These are phyloP conservation scores for Lachnellula willkommii DNA, from an alignment of 2,329 filamentous ascomycete species.

Conservation along the genomic window DNA sequence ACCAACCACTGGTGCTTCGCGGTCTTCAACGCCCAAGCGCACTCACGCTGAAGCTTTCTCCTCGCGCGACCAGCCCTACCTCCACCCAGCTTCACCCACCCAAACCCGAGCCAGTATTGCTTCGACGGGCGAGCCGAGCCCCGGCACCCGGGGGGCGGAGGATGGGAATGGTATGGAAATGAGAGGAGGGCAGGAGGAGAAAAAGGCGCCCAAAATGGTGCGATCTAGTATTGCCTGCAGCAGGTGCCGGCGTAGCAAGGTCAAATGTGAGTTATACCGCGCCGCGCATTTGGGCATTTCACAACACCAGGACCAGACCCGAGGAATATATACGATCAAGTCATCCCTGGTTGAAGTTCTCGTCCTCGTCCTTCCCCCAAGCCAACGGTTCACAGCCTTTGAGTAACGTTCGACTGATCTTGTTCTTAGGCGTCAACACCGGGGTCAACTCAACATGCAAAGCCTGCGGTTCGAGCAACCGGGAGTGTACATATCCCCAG, in stretches of 20 bases:
- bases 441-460: conserved; percentile 68
- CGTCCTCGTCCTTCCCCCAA: neutral
- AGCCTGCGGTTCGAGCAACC: conserved; percentile 64
- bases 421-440: conserved; percentile 47
- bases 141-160: conserved; percentile 23
- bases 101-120: conserved; percentile 23
- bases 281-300: neutral
- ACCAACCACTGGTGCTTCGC: conserved; percentile 18
- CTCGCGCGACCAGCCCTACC: conserved; percentile 24
- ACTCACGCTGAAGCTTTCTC: conserved; percentile 31
- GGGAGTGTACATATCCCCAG: conserved; percentile 68
- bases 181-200: conserved; percentile 37
- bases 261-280: conserved; percentile 61
- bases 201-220: conserved; percentile 49
- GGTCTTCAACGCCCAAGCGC: conserved; percentile 30
- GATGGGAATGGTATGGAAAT: conserved; percentile 23
- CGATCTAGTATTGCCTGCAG: conserved; percentile 76
- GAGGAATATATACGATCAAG: neutral
- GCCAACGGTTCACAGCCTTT: neutral
- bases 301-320: neutral
- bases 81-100: conserved; percentile 27
- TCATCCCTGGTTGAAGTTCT: neutral
- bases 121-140: conserved; percentile 20
- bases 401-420: conserved; percentile 8
- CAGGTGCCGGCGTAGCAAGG: conserved; percentile 72